Evolutionary conservation across 2,329 filamentous ascomycete genomes (phyloP).

Genomic region (Exophiala viscosa): DNA sequence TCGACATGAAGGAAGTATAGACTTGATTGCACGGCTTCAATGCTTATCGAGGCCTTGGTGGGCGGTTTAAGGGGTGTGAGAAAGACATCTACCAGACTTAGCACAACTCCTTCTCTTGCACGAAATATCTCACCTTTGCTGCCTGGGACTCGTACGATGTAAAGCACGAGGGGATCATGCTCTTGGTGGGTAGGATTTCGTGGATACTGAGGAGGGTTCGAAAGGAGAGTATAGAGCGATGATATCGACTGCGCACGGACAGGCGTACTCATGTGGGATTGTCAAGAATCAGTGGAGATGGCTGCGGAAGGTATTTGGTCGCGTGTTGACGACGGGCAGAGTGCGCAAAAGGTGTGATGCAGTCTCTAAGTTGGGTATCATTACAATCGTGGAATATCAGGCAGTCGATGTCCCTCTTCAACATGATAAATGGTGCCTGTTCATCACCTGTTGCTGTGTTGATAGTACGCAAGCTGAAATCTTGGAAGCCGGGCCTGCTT

Average conservation of each 20-base stretch:
- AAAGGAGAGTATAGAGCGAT: constrained; percentile 72
- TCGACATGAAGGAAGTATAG: constrained; percentile 89
- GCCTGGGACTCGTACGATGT: constrained; percentile 89
- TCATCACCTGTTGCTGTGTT: not conserved
- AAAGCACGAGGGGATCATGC: constrained; percentile 72
- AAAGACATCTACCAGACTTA: constrained; percentile 67
- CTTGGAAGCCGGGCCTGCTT: not conserved
- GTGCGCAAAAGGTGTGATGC: not conserved
- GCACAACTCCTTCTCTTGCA: constrained; percentile 14
- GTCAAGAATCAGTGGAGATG: not conserved
- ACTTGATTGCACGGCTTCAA: constrained; percentile 78
- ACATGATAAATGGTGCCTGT: constrained; percentile 10
- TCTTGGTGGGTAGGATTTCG: constrained; percentile 67
- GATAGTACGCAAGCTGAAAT: not conserved
- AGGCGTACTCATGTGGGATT: constrained; percentile 24
- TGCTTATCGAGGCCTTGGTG: constrained; percentile 75
- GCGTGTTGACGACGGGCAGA: not conserved
- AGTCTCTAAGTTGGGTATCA: not conserved
- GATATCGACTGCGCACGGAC: constrained; percentile 83
- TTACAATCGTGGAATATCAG: not conserved
- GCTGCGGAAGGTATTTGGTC: not conserved
- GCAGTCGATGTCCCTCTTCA: not conserved
- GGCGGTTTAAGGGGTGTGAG: constrained; percentile 87
- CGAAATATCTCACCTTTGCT: constrained; percentile 63
- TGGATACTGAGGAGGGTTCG: constrained; percentile 82